Base-by-base conservation (phyloP, 495 filamentous ascomycete species). In the Penicillium paradoxum region DNA sequence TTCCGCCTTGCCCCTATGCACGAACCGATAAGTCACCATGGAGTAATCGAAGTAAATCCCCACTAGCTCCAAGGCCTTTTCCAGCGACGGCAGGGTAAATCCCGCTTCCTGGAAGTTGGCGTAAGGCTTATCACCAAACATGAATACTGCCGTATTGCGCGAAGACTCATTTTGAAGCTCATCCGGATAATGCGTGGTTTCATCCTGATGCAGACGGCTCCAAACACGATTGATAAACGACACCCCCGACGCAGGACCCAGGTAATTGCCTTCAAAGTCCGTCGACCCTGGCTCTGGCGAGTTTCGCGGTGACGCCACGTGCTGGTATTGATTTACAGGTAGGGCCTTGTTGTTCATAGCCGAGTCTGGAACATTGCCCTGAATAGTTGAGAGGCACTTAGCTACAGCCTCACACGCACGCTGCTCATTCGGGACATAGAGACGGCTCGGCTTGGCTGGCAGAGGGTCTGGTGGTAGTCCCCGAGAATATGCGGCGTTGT, bases 201-300 rank as follows among this genome's bases (percentile, higher is more conserved):
- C 69, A 56, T 76, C 71, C 52, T 74, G 71, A 37, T 73, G 66
- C 41, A 76, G 49, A 17, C 73, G 69, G 30, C 69, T 66, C 72
- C 72, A 76, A 8, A 74, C 73, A 0, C 74, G 68, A 49, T 75
- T 74, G 33, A 77, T 63, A 33, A 77, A 77, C 3, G 74, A 75
- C 5, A 77, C 60, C 0, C 73, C 72, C 0, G 74, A 77, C 1
- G 74, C 61, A 24, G 74, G 74, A 2, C 73, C 74, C 6, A 76
- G 56, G 32, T 76, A 76, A 33, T 77, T 75, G 9, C 74, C 74
- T 42, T 77, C 72, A 27, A 75, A 68, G 29, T 77, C 74, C 10
- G 72, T 76, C 1, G 65, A 71, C 1, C 69, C 72, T 2, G 71
- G 71, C 56, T 75, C 74, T 0, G 74, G 74, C 3, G 74, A 76